Evolutionary conservation across 2,329 filamentous ascomycete species (phyloP), one percentile per base, ranked within the genome.

Genomic region (Monosporascus sp.): DNA sequence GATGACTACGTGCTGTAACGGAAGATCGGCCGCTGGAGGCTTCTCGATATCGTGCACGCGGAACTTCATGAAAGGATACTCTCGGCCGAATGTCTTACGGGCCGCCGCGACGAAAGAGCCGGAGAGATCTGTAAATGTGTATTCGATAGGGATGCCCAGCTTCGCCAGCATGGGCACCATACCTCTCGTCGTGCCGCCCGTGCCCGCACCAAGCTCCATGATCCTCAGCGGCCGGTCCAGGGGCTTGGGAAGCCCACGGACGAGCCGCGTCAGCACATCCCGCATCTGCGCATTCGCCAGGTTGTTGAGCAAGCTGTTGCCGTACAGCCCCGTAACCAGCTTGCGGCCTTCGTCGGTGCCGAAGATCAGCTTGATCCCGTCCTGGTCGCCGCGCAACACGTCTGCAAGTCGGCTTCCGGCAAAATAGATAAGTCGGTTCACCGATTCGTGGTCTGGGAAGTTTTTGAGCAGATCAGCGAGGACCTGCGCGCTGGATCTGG

Each of bases 121-220:
- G 3, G 67, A 61, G 1, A 74, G 49, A 44, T 74, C 71, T 2
- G 72, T 72, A 49, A 73, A 70, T 1, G 65, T 70, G 55, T 74
- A 74, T 28, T 64, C 57, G 22, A 68, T 57, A 0, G 62, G 55
- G 0, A 64, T 26, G 5, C 57, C 61, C 0, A 62, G 54, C 1
- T 24, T 5, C 0, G 58, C 61, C 2, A 70, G 60, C 4, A 61
- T 5, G 0, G 61, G 61, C 3, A 65, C 49, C 4, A 67, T 49
- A 8, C 41, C 7, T 31, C 50, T 54, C 1, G 69, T 71, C 0
- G 71, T 71, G 6, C 67, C 67, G 4, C 69, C 68, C 0, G 69
- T 70, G n/a, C 65, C 66, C 2, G 64, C 62, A 8, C 65, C 67
- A 35, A 71, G 49, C 50, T 71, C 65, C 3, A 74, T 58, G 28